Evolutionary conservation across 768 basidiomycete genomes (phyloP), one percentile per base, ranked within the genome.

Genomic region (Boletales sp.): DNA sequence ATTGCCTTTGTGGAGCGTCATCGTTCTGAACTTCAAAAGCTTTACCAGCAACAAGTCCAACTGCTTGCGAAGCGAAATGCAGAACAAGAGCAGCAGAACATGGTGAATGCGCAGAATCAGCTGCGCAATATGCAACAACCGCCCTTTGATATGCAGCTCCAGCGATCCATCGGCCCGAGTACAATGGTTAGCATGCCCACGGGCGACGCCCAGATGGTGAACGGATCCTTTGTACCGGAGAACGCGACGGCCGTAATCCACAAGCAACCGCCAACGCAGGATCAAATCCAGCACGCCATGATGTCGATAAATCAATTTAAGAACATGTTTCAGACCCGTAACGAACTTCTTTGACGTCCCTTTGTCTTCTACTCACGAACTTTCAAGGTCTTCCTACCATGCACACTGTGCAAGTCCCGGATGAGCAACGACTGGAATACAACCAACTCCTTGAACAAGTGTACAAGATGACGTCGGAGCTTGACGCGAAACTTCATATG

Each of bases 1-100:
- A 82, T 90, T 41, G 51, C 66, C 31, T 72, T 80, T 50, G 78
- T 88, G 34, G 87, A 89, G 57, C 55, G 57, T 4, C 62, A 84
- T 57, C 80, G 86, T 36, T 1, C 57, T 5, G 54, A 57, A 51
- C 68, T 53, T 45, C 51, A 48, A 48, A 67, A 53, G 44, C 31
- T 58, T 33, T 64, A 58, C 33, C 70, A 70, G 39, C 60, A 55
- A 32, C 68, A 65, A 17, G 15, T 41, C 2, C 58, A 60, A n/a
- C 8, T 56, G 7, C 10, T 51, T 5, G 46, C 56, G 13, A 64
- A 60, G 52, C 55, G 53, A 44, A 56, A 51, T 35, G 58, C 55
- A 2, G 58, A 60, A 18, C 63, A 65, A 39, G 59, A 62, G 32
- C 57, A 56, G 37, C 63, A 59, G 50, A 55, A 53, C 34, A 49